These are phyloP conservation scores for Scheffersomyces lignicola DNA, from an alignment of 1,139 yeast species.

Conservation along the genomic window DNA sequence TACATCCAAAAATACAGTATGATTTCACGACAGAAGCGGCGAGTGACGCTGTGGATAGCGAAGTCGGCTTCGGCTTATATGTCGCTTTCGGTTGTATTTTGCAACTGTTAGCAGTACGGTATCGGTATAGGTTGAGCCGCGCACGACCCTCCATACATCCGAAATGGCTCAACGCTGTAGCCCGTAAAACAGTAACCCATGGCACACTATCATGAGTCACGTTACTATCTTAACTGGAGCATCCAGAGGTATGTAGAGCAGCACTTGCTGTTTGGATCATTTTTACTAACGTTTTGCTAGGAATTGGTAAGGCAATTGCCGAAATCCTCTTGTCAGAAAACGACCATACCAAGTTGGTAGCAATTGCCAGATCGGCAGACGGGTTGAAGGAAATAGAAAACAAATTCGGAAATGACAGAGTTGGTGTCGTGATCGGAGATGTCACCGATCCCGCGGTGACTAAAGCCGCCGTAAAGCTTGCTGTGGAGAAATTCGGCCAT, in stretches of 20 bases:
- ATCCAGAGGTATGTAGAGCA: conserved; percentile 44
- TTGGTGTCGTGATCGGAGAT: conserved; percentile 68
- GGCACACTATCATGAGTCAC: no score
- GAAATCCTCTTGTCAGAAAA: conserved; percentile 44
- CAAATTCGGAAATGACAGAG: conserved; percentile 48
- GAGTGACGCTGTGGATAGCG: no score
- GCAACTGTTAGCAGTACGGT: no score
- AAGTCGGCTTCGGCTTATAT: no score
- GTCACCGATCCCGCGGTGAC: conserved; percentile 45
- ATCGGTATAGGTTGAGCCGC: no score
- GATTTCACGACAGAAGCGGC: no score
- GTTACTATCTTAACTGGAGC: conserved; percentile 64
- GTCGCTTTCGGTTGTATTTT: no score
- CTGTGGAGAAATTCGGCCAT: conserved; percentile 55
- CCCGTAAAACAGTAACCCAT: no score
- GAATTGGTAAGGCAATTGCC: conserved; percentile 78
- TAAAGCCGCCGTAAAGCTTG: conserved; percentile 43
- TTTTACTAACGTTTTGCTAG: conserved; percentile 31
- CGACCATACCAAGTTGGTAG: conserved; percentile 52
- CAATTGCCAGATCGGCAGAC: conserved; percentile 66
- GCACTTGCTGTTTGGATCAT: conserved; percentile 3
- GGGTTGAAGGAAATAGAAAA: conserved; percentile 44
- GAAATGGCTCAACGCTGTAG: no score
- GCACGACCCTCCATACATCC: no score
- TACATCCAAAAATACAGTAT: no score